A percentile compares a stretch with the other conserved stretches of the same genome.
phyloP scores from a whole-genome alignment of 176 grass and related monocot genomes.

The bread wheat (Triticum aestivum) region IWGSC_CS_RefSeq_v2.1 NC_057812.1:209169170-209169669 shows the following conservation, averaged over 20 bases:
- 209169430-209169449: slow-evolving; percentile 78
- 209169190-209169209: slow-evolving; percentile 81
- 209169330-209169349: slow-evolving; percentile 85
- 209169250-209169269: slow-evolving; percentile 88
- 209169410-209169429: slow-evolving; percentile 90
- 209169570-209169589: slow-evolving; percentile 79
- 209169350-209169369: slow-evolving; percentile 90
- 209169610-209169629: slow-evolving; percentile 93
- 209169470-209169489: slow-evolving; percentile 89
- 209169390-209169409: slow-evolving; percentile 73
- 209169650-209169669: slow-evolving; percentile 90
- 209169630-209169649: slow-evolving; percentile 89
- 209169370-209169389: slow-evolving; percentile 88
- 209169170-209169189: slow-evolving; percentile 91
- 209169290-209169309: slow-evolving; percentile 79
- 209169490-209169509: slow-evolving; percentile 84
- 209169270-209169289: slow-evolving; percentile 87
- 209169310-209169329: slow-evolving; percentile 82
- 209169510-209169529: slow-evolving; percentile 69
- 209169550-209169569: slow-evolving; percentile 87
- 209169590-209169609: slow-evolving; percentile 92
- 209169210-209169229: slow-evolving; percentile 85
- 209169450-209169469: slow-evolving; percentile 90
- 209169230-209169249: slow-evolving; percentile 60
- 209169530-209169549: slow-evolving; percentile 89